Base-by-base conservation (phyloP, 2,329 filamentous ascomycete genomes). In the Penicillium sp. region DNA sequence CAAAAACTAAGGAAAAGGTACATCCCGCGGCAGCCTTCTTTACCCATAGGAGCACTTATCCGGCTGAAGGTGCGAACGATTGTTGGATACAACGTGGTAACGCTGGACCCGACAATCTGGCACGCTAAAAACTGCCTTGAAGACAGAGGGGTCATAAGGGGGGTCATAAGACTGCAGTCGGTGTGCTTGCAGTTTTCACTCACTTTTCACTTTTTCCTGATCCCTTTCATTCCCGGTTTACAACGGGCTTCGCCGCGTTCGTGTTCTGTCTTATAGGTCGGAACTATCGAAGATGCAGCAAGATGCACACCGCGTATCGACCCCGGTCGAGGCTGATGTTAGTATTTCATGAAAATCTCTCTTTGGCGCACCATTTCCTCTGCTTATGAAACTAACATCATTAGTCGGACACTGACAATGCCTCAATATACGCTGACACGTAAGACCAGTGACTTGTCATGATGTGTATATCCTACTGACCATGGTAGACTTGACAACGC, bases 271-370 rank as follows among this genome's bases (percentile, higher is more conserved):
- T 13, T 27, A 10, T 38, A 45, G 33, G 33, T 48, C 50, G 12
- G 8, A 29, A 40, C 12, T 19, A 29, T 42, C 15, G 45, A 54
- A 31, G 8, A 63, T 64, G 60, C 42, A 55, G 42, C 51, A 43
- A 50, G 47, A 42, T 25, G 41, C 52, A 27, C 54, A 60, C 13
- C 45, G 56, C 40, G 55, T 38, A 42, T 60, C 58, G 19, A 31
- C 53, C 10, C 50, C 59, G 29, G 68, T 71, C 57, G 69, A 71
- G 51, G 64, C 67, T 15, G 68, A 71, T 53, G 69, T 71, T 25
- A 38, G 68, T 67, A 27, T 37, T 46, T 19, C 37, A 29, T 29
- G 37, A 10, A 42, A 48, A 54, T 38, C 33, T 40, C 38, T 43
- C n/a, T 21, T 29, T 35, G 43, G 23, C n/a, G 4, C 17, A 19